These are phyloP conservation scores for Mycena vulgaris DNA, from an alignment of 768 basidiomycete genomes.

Conservation along the genomic window DNA sequence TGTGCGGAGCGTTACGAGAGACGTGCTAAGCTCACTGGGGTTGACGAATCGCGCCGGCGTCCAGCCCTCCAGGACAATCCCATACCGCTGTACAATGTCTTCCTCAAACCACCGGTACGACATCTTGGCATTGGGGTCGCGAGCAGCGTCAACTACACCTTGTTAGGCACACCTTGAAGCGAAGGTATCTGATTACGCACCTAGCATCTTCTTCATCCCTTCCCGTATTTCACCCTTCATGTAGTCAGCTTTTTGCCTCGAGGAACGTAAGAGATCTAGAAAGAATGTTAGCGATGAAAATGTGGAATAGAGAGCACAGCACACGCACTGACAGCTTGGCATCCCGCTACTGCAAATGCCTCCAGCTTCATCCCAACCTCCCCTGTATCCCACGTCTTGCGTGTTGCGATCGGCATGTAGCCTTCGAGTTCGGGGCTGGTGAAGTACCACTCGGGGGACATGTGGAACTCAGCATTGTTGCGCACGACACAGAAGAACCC, in stretches of 20 bases:
- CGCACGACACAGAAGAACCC: constrained; percentile 45
- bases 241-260: constrained; percentile 1
- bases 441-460: constrained; percentile 43
- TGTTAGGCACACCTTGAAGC: too few species aligned
- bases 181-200: neutral
- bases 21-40: constrained; percentile 20
- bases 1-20: neutral
- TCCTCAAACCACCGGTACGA: constrained; percentile 9
- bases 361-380: constrained; percentile 33
- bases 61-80: constrained; percentile 13
- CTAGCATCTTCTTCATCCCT: neutral
- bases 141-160: neutral
- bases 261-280: neutral
- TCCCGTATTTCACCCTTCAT: constrained; percentile 9
- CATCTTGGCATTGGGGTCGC: neutral
- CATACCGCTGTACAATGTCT: constrained; percentile 15
- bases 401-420: constrained; percentile 38
- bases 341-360: constrained; percentile 37
- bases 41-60: neutral
- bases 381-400: constrained; percentile 19
- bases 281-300: neutral
- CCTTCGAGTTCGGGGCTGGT: constrained; percentile 28
- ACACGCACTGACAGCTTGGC: constrained; percentile 28
- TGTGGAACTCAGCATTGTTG: constrained; percentile 33
- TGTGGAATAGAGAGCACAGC: neutral